phyloP scores from a whole-genome alignment of 1,284 basidiomycete genomes.

The Tilletia indica region DNA sequence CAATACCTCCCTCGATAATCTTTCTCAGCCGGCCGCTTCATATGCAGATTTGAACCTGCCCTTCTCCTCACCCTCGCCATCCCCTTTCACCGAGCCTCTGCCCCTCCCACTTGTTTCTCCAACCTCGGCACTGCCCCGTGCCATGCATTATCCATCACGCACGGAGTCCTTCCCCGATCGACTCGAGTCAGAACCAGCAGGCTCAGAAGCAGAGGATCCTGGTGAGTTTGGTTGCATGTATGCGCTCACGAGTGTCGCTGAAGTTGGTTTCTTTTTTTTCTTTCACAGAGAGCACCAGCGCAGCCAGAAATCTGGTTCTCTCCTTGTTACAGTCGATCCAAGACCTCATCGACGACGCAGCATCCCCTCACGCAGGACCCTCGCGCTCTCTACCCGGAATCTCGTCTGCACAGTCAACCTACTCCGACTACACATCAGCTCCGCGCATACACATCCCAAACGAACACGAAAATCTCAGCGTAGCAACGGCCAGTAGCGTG shows the following conservation, averaged over 20 bases:
- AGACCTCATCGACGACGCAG: not conserved
- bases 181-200: not conserved
- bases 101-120: not conserved
- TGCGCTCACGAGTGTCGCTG: too few relatives aligned
- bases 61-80: not conserved
- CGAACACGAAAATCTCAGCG: not conserved
- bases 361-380: not conserved
- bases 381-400: slow-evolving; percentile 49
- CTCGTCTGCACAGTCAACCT: slow-evolving; percentile 61
- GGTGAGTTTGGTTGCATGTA: not conserved
- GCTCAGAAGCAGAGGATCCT: not conserved
- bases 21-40: not conserved
- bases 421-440: slow-evolving; percentile 69
- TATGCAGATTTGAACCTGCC: not conserved
- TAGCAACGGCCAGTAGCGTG: slow-evolving; percentile 67
- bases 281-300: too few relatives aligned
- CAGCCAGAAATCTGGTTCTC: not conserved
- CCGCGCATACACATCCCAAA: slow-evolving; percentile 55
- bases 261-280: too few relatives aligned
- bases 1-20: not conserved
- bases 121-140: not conserved
- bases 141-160: not conserved
- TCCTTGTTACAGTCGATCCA: not conserved
- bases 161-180: not conserved
- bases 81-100: not conserved